phyloP scores from a whole-genome alignment of 2,329 filamentous ascomycete species.

The Hawksworthiomyces lignivorus region DNA sequence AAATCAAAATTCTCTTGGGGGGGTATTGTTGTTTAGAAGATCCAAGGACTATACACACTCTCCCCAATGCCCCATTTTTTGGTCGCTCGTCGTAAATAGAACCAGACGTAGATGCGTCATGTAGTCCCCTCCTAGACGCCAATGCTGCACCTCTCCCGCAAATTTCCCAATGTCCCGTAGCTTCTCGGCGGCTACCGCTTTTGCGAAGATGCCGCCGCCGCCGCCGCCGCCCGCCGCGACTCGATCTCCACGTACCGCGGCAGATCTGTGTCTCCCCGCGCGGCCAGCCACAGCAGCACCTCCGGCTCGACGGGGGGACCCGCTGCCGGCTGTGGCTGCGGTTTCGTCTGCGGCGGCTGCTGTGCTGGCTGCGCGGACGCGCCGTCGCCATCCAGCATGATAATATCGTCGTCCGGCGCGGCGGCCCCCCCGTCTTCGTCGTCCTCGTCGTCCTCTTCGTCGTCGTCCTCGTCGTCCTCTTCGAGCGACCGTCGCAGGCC shows the following conservation, averaged over 20 bases:
- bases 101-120: too few relatives aligned
- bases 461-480: conserved; percentile 46
- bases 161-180: too few relatives aligned
- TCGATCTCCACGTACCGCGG: conserved; percentile 35
- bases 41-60: too few relatives aligned
- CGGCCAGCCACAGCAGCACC: conserved; percentile 38
- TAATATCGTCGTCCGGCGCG: conserved; percentile 8
- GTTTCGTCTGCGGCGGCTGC: conserved; percentile 21
- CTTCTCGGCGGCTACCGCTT: conserved; percentile 6
- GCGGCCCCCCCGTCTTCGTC: conserved; percentile 41
- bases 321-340: conserved; percentile 22
- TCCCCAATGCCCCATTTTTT: too few relatives aligned
- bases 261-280: conserved; percentile 36
- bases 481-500: conserved; percentile 53
- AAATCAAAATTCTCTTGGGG: too few relatives aligned
- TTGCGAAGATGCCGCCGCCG: conserved; percentile 3
- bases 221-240: conserved; percentile 14
- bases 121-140: too few relatives aligned
- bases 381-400: conserved; percentile 6
- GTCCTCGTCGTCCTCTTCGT: conserved; percentile 49
- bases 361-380: conserved; percentile 3
- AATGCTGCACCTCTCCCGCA: too few relatives aligned
- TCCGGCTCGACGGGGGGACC: conserved; percentile 32
- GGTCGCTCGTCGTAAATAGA: too few relatives aligned
- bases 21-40: too few relatives aligned